Conservation (phyloP, 768 basidiomycete species). For the Leccinum rimulosum region DNA sequence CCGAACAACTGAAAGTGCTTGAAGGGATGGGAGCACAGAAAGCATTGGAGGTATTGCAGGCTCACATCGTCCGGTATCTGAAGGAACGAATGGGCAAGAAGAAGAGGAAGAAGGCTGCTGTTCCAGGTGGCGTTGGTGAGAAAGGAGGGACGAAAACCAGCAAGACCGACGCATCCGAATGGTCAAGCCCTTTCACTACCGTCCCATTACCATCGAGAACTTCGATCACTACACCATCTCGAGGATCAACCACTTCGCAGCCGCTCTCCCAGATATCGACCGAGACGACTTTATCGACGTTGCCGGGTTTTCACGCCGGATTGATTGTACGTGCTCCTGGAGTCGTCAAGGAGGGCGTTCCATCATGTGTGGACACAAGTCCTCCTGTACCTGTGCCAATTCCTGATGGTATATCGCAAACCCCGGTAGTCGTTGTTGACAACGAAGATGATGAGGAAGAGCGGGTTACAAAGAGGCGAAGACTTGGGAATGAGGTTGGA, state of each 20-base stretch:
- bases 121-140: constrained; percentile 31
- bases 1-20: constrained; percentile 69
- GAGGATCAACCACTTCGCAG: background rate
- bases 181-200: constrained; percentile 45
- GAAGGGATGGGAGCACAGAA: constrained; percentile 80
- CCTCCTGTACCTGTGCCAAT: constrained; percentile 36
- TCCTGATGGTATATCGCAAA: constrained; percentile 29
- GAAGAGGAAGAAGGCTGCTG: constrained; percentile 39
- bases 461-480: constrained; percentile 56
- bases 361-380: constrained; percentile 16
- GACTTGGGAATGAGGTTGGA: constrained; percentile 22
- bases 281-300: background rate
- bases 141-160: constrained; percentile 40
- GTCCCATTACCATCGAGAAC: constrained; percentile 35
- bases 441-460: constrained; percentile 55
- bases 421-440: constrained; percentile 58
- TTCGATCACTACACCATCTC: background rate
- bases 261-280: constrained; percentile 3
- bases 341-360: constrained; percentile 19
- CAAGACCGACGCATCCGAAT: constrained; percentile 33
- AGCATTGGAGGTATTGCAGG: constrained; percentile 78
- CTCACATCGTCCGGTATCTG: constrained; percentile 79
- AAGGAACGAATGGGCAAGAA: constrained; percentile 62
- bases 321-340: constrained; percentile 1
- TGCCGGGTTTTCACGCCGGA: constrained; percentile 15